Conservation (phyloP, 2,329 filamentous ascomycete genomes). For the Neofusicoccum sp. region DNA sequence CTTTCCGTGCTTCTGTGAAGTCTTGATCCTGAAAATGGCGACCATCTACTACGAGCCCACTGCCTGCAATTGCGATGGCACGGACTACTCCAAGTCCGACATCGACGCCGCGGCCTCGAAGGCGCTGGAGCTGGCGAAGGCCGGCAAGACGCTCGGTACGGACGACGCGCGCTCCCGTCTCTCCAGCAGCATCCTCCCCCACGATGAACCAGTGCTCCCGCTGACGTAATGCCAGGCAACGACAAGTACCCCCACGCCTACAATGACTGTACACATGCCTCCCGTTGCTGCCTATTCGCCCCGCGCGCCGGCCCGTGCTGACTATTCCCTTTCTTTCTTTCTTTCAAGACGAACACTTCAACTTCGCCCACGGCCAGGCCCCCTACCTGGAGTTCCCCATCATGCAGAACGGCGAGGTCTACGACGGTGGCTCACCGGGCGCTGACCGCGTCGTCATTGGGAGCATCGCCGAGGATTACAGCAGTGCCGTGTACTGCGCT, state of each 20-base stretch:
- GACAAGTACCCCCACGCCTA: conserved; percentile 38
- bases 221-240: conserved; percentile 19
- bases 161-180: neutral
- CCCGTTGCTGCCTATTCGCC: neutral
- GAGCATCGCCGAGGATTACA: conserved; percentile 31
- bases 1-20: neutral
- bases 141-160: conserved; percentile 25
- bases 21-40: neutral
- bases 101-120: conserved; percentile 31
- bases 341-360: conserved; percentile 31
- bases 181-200: neutral
- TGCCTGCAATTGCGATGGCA: conserved; percentile 24
- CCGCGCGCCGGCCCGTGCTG: too few relatives aligned
- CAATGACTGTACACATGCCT: conserved; percentile 30
- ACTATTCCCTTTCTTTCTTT: neutral
- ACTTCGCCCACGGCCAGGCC: conserved; percentile 32
- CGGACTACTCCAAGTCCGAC: conserved; percentile 27
- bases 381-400: conserved; percentile 38
- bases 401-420: conserved; percentile 27
- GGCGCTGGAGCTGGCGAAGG: conserved; percentile 30
- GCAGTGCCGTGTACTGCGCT: conserved; percentile 32
- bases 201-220: too few relatives aligned
- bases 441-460: conserved; percentile 38
- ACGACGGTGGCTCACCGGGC: conserved; percentile 31
- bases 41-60: conserved; percentile 23